Evolutionary conservation across 306 rosid genomes (phyloP), one percentile per base, ranked within the genome.

Genomic region (Trifolium subterraneum): DNA sequence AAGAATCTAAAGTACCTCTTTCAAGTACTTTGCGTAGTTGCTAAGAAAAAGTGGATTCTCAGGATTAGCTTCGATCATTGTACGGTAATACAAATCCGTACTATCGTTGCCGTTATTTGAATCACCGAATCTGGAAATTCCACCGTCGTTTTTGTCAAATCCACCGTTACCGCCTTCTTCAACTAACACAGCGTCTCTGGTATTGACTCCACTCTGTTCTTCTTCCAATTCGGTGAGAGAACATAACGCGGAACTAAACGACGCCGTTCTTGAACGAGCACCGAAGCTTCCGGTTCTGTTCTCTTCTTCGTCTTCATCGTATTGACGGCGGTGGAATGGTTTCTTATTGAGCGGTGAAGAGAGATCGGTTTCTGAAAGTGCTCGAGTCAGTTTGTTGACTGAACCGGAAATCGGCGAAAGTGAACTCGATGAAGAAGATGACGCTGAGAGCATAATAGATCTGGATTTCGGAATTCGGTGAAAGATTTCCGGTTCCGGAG

Each of bases 21-120:
- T 91, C 71, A 91, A 80, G 84, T 85, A 93, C 60, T 50, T 89
- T 0, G 97, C 97, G 62, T 93, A 93, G 81, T 93, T 93, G 60
- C 96, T 61, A 19, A 91, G 87, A 71, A 91, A 79, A 55, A 93
- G 89, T 2, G 97, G 61, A 61, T 91, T 87, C 70, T 87, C 93
- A 0, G 98, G 96, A 75, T 90, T 86, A 0, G 93, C 90, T 67
- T 84, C 86, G 60, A 93, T 88, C 87, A 90, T 84, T 48, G 84
- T 74, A 75, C 76, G 83, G 82, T 91, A 89, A 81, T 87, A 90
- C 76, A 77, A 1, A 51, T 88, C 96, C 2, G 90, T 83, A 3
- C 62, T 73, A 61, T 74, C 86, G 44, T 64, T 78, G 10, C 88
- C 96, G 13, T 47, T 27, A 66, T 87, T 86, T 9, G 87, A 88